Base-by-base conservation (phyloP, 768 basidiomycete species). In the Phlebiopsis flavidoalba region DNA sequence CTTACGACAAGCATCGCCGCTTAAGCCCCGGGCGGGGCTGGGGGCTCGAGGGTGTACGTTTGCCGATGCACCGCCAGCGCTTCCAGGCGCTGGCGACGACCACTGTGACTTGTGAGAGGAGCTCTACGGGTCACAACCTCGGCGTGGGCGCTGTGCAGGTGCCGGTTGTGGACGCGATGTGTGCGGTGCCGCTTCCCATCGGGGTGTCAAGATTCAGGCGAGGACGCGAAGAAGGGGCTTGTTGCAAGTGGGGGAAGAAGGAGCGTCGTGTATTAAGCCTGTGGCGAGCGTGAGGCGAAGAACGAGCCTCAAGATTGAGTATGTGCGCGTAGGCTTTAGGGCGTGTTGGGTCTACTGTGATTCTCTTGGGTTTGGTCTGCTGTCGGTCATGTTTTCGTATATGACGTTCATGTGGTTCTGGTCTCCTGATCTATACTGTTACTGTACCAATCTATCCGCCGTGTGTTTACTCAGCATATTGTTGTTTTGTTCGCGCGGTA, bases 1-100 rank as follows among this genome's bases (percentile, higher is more conserved):
- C n/a, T n/a, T 82, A 83, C 59, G 88, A 91, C 70, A 80, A 87
- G 73, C 77, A 91, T 33, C 63, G 70, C n/a, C 65, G 76, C 5
- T 61, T 72, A 22, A 74, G 65, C 50, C 53, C 5, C 0, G 26
- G 26, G 26, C 26, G 2, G 26, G 91, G 89, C 89, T 91, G 89
- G 89, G 63, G 84, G 21, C 72, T 91, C 33, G 89, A 91, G 70
- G 57, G 76, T 8, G 15, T 78, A n/a, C n/a, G n/a, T n/a, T n/a
- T n/a, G 24, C 75, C 75, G 45, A 59, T 72, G 46, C n/a, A 53
- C 52, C n/a, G n/a, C 54, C 71, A 72, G 52, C 66, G 71, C 35
- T 31, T 31, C 26, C 26, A 31, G 26, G 26, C 26, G 26, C 26
- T n/a, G 37, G 17, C 40, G 50, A 67, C 19, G 55, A 62, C 37